Evolutionary conservation across 345 rosid species (phyloP), one percentile per base, ranked within the genome.

Genomic region (Citrus mangshanensis): DNA sequence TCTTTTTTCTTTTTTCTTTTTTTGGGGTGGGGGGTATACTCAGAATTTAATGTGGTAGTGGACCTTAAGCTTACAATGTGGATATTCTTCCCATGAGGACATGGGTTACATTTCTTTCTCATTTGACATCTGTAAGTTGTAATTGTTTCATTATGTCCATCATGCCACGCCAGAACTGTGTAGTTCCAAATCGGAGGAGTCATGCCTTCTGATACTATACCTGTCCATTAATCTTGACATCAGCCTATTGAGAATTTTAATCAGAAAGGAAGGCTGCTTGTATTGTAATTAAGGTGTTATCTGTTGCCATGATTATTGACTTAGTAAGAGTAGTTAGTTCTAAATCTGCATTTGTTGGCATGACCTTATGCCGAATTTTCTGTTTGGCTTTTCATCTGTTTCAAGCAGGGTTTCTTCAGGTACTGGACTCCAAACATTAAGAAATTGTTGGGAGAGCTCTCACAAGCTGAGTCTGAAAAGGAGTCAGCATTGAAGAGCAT

Each of bases 341-440:
- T 72, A 37, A 67, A 64, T 34, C 19, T 65, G n/a, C 3, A 65
- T 46, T 46, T 16, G 22, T 25, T 46, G 30, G 21, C 5, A 34
- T 68, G 58, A 28, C 21, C 27, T 55, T 71, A 67, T 24, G 0
- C 58, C 2, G 6, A 28, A 49, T 70, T 72, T 63, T 42, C 19
- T 34, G 42, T 76, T 73, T 62, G 21, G 13, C 19, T 25, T 63
- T 49, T 62, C 69, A 62, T 65, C 72, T 70, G 73, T 71, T 60
- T 25, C 70, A 62, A 86, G 73, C 90, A 96, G 99, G 98, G 99
- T 60, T 87, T 88, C 82, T 90, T 79, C 82, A 91, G 99, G 73
- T 94, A 94, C 82, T 96, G 98, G 98, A 90, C 89, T 85, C 97
- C 97, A 65, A 85, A 81, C 74, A 93, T 91, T 80, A 96, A 92